These are phyloP conservation scores for Andrographis paniculata DNA, from an alignment of 305 asterid genomes.

Conservation along the genomic window DNA sequence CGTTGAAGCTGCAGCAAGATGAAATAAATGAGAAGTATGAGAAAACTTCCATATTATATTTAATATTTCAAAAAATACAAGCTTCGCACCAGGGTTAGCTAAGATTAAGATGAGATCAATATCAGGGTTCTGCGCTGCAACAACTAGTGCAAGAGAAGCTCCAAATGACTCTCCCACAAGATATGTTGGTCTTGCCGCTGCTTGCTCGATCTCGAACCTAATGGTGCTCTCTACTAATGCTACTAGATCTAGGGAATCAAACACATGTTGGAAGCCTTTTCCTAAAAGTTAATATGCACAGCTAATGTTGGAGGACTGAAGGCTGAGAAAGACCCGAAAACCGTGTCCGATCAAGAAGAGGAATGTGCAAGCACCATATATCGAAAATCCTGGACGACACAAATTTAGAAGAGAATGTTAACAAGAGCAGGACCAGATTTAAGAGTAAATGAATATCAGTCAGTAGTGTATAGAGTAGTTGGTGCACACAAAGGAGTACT, in stretches of 20 bases:
- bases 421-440: too few species aligned
- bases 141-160: slow-evolving; percentile 69
- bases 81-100: slow-evolving; percentile 64
- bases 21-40: too few species aligned
- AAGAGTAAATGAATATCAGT: too few species aligned
- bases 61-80: too few species aligned
- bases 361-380: slow-evolving; percentile 84
- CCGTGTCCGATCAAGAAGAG: slow-evolving; percentile 55
- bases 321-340: slow-evolving; percentile 42
- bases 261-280: neutral
- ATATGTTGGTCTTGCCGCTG: slow-evolving; percentile 59
- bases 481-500: neutral
- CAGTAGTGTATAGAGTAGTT: neutral
- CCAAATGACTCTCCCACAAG: slow-evolving; percentile 75
- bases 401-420: too few species aligned
- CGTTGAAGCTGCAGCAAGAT: too few species aligned
- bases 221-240: slow-evolving; percentile 55
- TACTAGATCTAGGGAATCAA: slow-evolving; percentile 41
- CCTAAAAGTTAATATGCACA: neutral
- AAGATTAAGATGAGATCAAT: slow-evolving; percentile 58
- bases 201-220: slow-evolving; percentile 32
- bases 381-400: slow-evolving; percentile 44
- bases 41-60: too few species aligned
- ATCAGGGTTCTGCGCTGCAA: slow-evolving; percentile 70
- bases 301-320: neutral